A percentile compares a stretch with the other conserved stretches of the same genome.
Evolutionary conservation across 768 basidiomycete species (phyloP).

Genomic region (Tulasnella sp.): DNA sequence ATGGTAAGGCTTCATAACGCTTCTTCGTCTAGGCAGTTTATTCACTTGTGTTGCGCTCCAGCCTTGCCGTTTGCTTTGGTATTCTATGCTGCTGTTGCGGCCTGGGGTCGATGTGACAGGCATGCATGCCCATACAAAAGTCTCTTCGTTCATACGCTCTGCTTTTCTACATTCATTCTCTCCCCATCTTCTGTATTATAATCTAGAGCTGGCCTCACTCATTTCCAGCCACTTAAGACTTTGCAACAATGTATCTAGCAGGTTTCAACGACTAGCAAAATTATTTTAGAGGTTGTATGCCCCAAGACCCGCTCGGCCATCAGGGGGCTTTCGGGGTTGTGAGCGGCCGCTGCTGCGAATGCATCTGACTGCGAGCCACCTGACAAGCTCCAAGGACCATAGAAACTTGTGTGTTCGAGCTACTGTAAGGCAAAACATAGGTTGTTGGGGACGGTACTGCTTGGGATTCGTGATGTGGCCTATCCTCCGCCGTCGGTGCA

Average conservation of each 20-base stretch:
- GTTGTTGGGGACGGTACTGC: background rate
- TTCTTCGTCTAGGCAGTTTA: background rate
- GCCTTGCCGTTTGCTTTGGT: background rate
- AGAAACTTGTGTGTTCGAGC: background rate
- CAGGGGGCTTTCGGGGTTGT: background rate
- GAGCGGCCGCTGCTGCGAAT: background rate
- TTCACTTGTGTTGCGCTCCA: background rate
- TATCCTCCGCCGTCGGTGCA: no score
- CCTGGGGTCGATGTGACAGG: background rate
- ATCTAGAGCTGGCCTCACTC: background rate
- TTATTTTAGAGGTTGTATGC: background rate
- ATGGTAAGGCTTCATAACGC: background rate
- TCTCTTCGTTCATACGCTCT: background rate
- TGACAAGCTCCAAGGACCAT: background rate
- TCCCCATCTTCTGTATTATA: background rate
- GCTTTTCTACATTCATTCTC: background rate
- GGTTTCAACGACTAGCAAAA: background rate
- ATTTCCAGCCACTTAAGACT: background rate
- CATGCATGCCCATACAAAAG: background rate
- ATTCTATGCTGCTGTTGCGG: background rate
- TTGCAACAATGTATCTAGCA: background rate
- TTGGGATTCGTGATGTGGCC: background rate
- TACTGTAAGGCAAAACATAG: background rate
- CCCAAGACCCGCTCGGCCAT: background rate
- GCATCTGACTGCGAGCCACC: background rate